These are phyloP conservation scores for Aspergillus costaricaensis DNA, from an alignment of 2,329 filamentous ascomycete genomes.

Conservation along the genomic window DNA sequence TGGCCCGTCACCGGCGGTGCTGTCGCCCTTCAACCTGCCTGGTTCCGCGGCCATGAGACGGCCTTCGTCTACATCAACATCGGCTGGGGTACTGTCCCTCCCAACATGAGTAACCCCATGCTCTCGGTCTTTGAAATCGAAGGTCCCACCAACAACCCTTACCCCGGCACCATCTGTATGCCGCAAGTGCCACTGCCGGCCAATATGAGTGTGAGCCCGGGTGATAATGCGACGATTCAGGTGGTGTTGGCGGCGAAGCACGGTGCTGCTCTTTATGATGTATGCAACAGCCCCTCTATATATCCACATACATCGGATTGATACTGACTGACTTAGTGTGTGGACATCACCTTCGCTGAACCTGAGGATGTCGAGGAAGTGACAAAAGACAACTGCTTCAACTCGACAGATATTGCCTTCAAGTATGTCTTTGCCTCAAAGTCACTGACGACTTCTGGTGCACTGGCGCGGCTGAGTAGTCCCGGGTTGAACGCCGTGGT, in stretches of 20 bases:
- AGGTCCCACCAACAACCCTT: conserved; percentile 51
- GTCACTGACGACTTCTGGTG: conserved; percentile 29
- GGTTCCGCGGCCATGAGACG: conserved; percentile 85
- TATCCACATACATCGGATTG: too few species aligned
- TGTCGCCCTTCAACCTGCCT: conserved; percentile 88
- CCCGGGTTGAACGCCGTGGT: conserved; percentile 24
- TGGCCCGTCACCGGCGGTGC: conserved; percentile 89
- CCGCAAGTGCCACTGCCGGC: conserved; percentile 83
- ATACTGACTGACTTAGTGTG: conserved; percentile 70
- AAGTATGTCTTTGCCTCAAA: conserved; percentile 65
- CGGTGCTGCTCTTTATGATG: conserved; percentile 79
- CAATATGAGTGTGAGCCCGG: conserved; percentile 69
- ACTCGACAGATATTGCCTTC: conserved; percentile 76
- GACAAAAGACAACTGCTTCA: conserved; percentile 83
- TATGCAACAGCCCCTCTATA: conserved; percentile 38
- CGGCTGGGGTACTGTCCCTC: conserved; percentile 76
- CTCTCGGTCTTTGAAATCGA: conserved; percentile 77
- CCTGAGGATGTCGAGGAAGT: conserved; percentile 74
- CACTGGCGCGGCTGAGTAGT: conserved; percentile 19
- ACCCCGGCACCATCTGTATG: conserved; percentile 83
- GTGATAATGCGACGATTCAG: conserved; percentile 91
- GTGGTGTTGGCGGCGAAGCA: conserved; percentile 80
- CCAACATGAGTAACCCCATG: conserved; percentile 86
- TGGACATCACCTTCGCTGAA: conserved; percentile 89
- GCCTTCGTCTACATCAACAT: conserved; percentile 90